Base-by-base conservation (phyloP, 2,329 filamentous ascomycete genomes). In the Didymella exigua region DNA sequence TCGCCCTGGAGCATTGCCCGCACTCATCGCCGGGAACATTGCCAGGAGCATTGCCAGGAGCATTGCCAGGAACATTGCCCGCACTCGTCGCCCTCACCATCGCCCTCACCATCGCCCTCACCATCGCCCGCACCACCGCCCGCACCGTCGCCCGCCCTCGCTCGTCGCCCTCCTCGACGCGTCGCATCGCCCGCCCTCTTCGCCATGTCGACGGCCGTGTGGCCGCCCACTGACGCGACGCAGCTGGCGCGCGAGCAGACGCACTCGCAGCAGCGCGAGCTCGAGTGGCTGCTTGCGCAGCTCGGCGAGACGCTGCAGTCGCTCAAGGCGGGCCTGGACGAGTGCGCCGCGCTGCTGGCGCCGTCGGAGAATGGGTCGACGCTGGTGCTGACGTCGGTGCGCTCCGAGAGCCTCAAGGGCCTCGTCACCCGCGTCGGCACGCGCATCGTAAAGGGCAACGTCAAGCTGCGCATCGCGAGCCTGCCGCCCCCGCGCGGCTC, bases 351-450 rank as follows among this genome's bases (percentile, higher is more conserved):
- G 16, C 84, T 98, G 21, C 86, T 99, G 26, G 89, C 91, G 7
- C 92, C 93, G 1, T 84, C 88, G 60, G 91, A 96, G 70, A 87
- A 89, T 1, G 92, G 92, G 8, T 93, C 88, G 66, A 99, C 93
- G 0, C 85, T 99, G 24, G 93, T 95, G 26, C 83, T 99, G 62
- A 95, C 90, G 58, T 96, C 93, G 13, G 84, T 89, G 51, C 86
- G 93, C 51, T 93, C 91, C 50, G 95, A 99, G 78, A 86, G 85
- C 63, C 87, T 98, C 59, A 99, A 99, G 75, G 95, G 95, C 16
- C 90, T 91, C 66, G 86, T 98, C 56, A 98, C 93, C 1, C 86
- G 95, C 49, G 86, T 96, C 30, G 95, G 95, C 33, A 91, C 91
- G n/a, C 86, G 89, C 46, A 89, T 99, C 60, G 89, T 96, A 60